Base-by-base conservation (phyloP, 2,329 filamentous ascomycete species). In the Blastomyces parvus region DNA sequence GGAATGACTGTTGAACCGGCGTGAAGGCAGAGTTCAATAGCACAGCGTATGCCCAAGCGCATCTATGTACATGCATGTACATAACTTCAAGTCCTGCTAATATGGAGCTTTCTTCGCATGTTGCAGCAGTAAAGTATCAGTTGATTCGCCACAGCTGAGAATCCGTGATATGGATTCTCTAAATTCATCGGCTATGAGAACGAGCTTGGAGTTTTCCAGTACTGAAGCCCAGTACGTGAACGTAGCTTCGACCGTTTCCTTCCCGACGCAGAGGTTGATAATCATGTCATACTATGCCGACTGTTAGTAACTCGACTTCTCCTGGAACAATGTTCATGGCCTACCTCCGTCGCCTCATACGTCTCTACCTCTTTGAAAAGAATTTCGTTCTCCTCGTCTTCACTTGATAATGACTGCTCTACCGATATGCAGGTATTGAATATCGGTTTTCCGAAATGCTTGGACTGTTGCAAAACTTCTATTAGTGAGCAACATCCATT, bases 371-470 rank as follows among this genome's bases (percentile, higher is more conserved):
- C 60, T 19, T 25, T 62, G 55, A 65, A 65, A 33, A 50, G 50
- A 44, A 62, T 46, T 27, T 50, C 55, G 27, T 33, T 56, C 30
- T 63, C 27, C 19, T 33, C 38, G 13, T 46, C 42, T 33, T 62
- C 46, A 48, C 25, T 65, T 1, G 63, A 63, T 46, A 66, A 58
- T 1, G 61, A 61, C 42, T 66, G 61, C 52, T 66, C 61, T 33
- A 65, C 62, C 22, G 61, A 66, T 9, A 65, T n/a, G 56, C 62
- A 65, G 9, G 64, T 65, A 60, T 65, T 66, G 40, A 66, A 66
- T 11, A 64, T 19, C 38, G 50, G 46, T 48, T 42, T 27, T 33
- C 52, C 27, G 19, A 52, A 60, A 36, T 46, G 40, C 30, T 2
- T 13, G 38, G 30, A 56, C 61, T 40, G n/a, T 22, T 46, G 59